phyloP scores from a whole-genome alignment of 805 yeast species.

The Zygosaccharomyces pseudorouxii region DNA sequence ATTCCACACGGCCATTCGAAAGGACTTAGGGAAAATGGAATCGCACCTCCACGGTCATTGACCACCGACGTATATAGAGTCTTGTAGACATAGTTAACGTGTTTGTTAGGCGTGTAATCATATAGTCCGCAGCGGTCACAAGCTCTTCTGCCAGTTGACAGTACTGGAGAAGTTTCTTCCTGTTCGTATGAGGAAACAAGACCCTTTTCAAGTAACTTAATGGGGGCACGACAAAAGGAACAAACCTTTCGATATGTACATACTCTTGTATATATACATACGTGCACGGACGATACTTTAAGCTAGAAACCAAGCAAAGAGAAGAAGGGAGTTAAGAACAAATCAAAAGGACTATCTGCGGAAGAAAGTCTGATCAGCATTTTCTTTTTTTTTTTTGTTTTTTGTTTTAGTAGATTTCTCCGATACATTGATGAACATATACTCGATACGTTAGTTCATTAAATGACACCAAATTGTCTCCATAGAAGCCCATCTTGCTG shows the following conservation, averaged over 20 bases:
- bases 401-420: neutral
- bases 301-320: neutral
- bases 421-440: constrained; percentile 1
- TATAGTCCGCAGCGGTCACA: neutral
- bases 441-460: neutral
- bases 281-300: neutral
- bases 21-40: neutral
- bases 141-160: neutral
- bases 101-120: neutral
- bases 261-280: neutral
- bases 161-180: neutral
- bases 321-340: neutral
- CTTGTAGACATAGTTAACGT: no score
- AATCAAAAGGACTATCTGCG: neutral
- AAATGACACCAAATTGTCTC: neutral
- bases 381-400: neutral
- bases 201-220: constrained; percentile 1
- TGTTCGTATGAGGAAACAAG: constrained; percentile 1
- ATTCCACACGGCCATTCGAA: neutral
- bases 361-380: neutral
- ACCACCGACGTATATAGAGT: neutral
- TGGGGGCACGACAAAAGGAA: neutral
- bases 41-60: neutral
- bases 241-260: neutral
- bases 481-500: neutral